These are phyloP conservation scores for Daedaleopsis sinensis DNA, from an alignment of 768 basidiomycete genomes.

Conservation along the genomic window DNA sequence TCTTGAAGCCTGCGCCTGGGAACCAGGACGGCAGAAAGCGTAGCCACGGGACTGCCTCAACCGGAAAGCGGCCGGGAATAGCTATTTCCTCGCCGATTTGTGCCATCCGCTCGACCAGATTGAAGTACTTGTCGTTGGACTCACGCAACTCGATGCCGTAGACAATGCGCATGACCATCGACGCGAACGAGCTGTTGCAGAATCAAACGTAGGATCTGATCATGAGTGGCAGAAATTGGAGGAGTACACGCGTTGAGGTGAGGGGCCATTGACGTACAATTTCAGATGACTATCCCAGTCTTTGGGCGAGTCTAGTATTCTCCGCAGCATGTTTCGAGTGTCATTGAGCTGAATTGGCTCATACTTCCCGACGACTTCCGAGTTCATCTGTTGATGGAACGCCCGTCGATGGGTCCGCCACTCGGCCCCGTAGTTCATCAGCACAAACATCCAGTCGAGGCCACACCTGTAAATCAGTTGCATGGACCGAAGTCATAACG, in stretches of 20 bases:
- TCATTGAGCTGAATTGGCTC: conserved; percentile 5
- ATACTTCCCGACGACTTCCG: conserved; percentile 7
- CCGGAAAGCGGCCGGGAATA: conserved; percentile 29
- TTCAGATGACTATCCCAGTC: conserved; percentile 10
- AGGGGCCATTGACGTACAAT: conserved; percentile 2
- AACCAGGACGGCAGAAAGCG: conserved; percentile 22
- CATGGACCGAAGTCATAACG: background rate
- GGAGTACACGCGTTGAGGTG: no score
- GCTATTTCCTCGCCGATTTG: conserved; percentile 27
- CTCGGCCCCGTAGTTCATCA: background rate
- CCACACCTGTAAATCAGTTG: conserved; percentile 10
- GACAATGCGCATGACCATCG: conserved; percentile 26
- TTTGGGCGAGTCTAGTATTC: conserved; percentile 9
- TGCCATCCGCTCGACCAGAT: conserved; percentile 28
- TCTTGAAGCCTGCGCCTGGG: conserved; percentile 20
- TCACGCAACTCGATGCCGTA: conserved; percentile 33
- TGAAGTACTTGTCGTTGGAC: conserved; percentile 30
- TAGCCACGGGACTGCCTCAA: conserved; percentile 34
- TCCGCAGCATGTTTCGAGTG: background rate
- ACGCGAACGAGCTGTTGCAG: background rate
- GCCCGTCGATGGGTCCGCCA: no score
- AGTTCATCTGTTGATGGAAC: conserved; percentile 14
- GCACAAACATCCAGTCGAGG: background rate
- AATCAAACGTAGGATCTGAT: background rate
- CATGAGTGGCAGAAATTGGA: background rate